A percentile compares a stretch with the other conserved stretches of the same genome.
Evolutionary conservation across 306 rosid genomes (phyloP).

Genomic region (Albizia julibrissin): DNA sequence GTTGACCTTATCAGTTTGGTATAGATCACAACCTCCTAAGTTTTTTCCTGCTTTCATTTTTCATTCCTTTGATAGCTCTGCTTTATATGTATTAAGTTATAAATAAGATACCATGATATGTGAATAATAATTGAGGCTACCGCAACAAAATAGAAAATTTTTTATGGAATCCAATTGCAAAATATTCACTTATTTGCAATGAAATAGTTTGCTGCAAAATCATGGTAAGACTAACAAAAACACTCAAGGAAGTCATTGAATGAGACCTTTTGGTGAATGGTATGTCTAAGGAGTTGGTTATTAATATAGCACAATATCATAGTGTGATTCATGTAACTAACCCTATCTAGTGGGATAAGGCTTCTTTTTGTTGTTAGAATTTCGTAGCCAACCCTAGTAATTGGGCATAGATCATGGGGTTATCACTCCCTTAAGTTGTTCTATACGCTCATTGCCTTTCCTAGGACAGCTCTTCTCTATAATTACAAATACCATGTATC

Average conservation of each 20-base stretch:
- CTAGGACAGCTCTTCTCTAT: not conserved
- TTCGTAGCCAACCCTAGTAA: not conserved
- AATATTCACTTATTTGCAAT: not conserved
- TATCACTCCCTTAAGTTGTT: not conserved
- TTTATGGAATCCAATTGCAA: not conserved
- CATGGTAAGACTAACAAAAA: not conserved
- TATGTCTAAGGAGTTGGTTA: not conserved
- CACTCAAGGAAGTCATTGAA: not conserved
- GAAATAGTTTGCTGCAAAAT: not conserved
- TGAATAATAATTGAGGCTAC: not conserved
- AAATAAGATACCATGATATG: not conserved
- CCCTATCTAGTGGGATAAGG: too few species aligned
- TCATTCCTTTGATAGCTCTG: not conserved
- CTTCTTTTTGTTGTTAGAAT: not conserved
- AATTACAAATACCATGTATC: not conserved
- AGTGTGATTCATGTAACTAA: too few species aligned
- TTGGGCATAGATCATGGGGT: not conserved
- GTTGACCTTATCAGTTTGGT: not conserved
- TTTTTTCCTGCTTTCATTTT: not conserved
- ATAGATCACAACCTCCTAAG: not conserved
- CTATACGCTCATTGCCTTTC: not conserved
- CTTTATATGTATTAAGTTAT: not conserved
- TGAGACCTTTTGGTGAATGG: not conserved
- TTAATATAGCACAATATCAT: too few species aligned
- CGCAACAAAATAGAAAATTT: not conserved